phyloP scores from a whole-genome alignment of 768 basidiomycete genomes.

The Mycena epipterygia region DNA sequence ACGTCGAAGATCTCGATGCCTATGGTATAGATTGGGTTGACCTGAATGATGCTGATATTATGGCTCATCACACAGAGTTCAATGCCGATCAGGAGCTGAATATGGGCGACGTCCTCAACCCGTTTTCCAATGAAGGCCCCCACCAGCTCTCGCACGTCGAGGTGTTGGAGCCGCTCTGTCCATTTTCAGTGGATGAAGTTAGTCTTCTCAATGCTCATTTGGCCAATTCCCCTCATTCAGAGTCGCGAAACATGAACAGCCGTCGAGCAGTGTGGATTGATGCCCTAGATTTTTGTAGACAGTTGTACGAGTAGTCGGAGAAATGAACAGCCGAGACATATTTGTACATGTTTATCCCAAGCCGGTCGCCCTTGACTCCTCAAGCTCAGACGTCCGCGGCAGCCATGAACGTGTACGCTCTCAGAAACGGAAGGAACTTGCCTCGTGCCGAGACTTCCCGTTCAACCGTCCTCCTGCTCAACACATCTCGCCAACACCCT shows the following conservation, averaged over 20 bases:
- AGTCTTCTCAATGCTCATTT: neutral
- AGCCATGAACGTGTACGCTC: neutral
- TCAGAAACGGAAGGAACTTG: neutral
- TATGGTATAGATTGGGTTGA: conserved; percentile 46
- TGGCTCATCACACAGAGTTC: conserved; percentile 10
- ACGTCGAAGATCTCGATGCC: conserved; percentile 14
- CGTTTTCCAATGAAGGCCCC: conserved; percentile 21
- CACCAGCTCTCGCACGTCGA: conserved; percentile 23
- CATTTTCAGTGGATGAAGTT: neutral
- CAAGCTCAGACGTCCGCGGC: neutral
- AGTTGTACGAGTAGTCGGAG: neutral
- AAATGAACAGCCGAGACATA: neutral
- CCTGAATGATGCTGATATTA: conserved; percentile 34
- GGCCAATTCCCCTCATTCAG: neutral
- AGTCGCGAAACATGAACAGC: conserved; percentile 23
- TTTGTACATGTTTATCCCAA: neutral
- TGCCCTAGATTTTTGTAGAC: conserved; percentile 11
- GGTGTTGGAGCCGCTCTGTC: conserved; percentile 5
- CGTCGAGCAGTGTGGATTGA: conserved; percentile 10
- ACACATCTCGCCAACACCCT: too few species aligned
- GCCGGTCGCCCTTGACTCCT: neutral
- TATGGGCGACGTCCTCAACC: neutral
- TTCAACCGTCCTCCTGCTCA: too few species aligned
- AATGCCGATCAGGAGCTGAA: conserved; percentile 1
- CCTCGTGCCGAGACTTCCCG: too few species aligned